These are phyloP conservation scores for Rubus idaeus DNA, from an alignment of 306 rosid genomes.

Conservation along the genomic window DNA sequence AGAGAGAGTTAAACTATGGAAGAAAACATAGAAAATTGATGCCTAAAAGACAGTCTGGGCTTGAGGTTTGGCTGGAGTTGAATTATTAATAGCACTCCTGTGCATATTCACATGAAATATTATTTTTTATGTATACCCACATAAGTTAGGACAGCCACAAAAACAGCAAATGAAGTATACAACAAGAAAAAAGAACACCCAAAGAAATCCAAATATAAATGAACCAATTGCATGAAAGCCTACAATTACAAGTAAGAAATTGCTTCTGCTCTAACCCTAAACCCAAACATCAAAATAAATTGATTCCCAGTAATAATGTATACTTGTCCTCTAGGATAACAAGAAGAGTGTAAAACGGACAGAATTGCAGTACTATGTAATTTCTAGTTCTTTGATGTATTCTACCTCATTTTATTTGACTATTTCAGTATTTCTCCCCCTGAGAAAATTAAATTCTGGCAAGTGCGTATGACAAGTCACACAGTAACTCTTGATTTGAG, in stretches of 20 bases:
- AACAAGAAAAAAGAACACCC: background rate
- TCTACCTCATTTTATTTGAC: background rate
- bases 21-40: background rate
- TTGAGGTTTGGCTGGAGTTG: background rate
- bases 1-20: background rate
- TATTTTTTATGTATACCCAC: background rate
- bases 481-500: no score
- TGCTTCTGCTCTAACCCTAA: background rate
- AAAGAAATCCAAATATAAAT: background rate
- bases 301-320: background rate
- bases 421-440: background rate
- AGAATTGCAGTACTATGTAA: background rate
- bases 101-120: background rate
- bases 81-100: background rate
- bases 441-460: background rate
- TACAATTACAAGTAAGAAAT: background rate
- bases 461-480: background rate
- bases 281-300: background rate
- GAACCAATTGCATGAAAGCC: background rate
- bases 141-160: background rate
- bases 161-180: background rate
- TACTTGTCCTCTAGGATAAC: background rate
- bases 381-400: background rate
- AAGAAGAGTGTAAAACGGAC: background rate
- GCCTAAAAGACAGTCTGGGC: background rate